A percentile compares a stretch with the other conserved stretches of the same genome.
These are phyloP conservation scores for Tieghemostelium lacteum DNA, from an alignment of 78 protist genomes.

Conservation along the genomic window DNA sequence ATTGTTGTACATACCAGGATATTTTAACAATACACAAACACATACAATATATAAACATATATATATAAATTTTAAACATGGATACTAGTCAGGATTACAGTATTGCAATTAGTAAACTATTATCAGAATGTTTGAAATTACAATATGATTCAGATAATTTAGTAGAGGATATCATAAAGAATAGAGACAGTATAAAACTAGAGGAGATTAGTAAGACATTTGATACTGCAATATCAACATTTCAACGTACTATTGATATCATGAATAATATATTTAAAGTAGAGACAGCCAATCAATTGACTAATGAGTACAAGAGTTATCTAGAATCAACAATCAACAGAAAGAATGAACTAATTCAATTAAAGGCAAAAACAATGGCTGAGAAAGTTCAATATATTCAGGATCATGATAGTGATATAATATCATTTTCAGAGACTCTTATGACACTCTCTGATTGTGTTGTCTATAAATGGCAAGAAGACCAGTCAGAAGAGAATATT, in stretches of 20 bases:
- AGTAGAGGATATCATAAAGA: not conserved
- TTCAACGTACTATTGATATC: not conserved
- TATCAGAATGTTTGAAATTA: not conserved
- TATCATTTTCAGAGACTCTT: not conserved
- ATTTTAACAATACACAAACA: too few relatives aligned
- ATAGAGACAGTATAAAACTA: not conserved
- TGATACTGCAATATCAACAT: not conserved
- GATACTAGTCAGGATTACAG: too few relatives aligned
- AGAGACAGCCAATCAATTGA: not conserved
- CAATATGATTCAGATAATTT: not conserved
- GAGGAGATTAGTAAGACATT: not conserved
- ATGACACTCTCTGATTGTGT: slow-evolving; percentile 11
- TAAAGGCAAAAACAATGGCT: too few relatives aligned
- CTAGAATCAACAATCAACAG: not conserved
- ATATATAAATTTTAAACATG: too few relatives aligned
- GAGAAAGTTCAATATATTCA: too few relatives aligned
- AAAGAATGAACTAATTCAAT: not conserved
- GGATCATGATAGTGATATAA: not conserved
- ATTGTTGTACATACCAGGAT: too few relatives aligned
- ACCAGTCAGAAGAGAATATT: not conserved
- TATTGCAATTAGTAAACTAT: not conserved
- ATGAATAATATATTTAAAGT: too few relatives aligned
- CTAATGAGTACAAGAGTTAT: not conserved
- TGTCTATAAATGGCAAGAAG: slow-evolving; percentile 37
- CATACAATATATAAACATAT: too few relatives aligned